These are phyloP conservation scores for Neolentinus lepideus DNA, from an alignment of 1,284 basidiomycete genomes.

Conservation along the genomic window DNA sequence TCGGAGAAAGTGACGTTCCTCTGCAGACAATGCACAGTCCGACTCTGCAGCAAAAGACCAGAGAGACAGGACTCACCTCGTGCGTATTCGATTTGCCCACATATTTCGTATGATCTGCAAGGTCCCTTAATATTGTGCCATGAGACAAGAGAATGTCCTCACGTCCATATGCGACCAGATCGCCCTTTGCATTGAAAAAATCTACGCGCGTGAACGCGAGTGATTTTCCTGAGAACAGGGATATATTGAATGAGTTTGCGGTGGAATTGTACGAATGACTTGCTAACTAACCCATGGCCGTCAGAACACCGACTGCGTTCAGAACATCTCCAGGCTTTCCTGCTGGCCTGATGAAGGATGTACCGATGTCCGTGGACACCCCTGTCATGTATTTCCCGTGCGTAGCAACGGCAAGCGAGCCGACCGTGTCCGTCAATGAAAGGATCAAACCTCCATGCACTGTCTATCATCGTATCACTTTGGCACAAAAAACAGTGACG, in stretches of 20 bases:
- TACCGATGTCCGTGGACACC: slow-evolving; percentile 83
- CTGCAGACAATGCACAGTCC: slow-evolving; percentile 25
- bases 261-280: not conserved
- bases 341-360: slow-evolving; percentile 73
- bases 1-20: slow-evolving; percentile 78
- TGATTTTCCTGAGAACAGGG: slow-evolving; percentile 63
- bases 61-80: slow-evolving; percentile 33
- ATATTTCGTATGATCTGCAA: slow-evolving; percentile 81
- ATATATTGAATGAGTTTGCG: slow-evolving; percentile 1
- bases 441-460: slow-evolving; percentile 83
- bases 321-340: slow-evolving; percentile 61
- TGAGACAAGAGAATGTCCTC: slow-evolving; percentile 19
- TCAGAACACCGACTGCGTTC: slow-evolving; percentile 53
- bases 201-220: slow-evolving; percentile 78
- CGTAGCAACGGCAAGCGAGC: slow-evolving; percentile 76
- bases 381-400: slow-evolving; percentile 84
- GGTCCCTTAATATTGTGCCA: slow-evolving; percentile 7
- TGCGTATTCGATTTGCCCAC: slow-evolving; percentile 69
- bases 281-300: slow-evolving; percentile 49
- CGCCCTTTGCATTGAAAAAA: slow-evolving; percentile 63
- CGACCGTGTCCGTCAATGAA: slow-evolving; percentile 81
- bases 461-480: slow-evolving; percentile 24
- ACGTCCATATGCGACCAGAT: slow-evolving; percentile 83
- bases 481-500: not conserved
- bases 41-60: slow-evolving; percentile 4